Base-by-base conservation (phyloP, 1,284 basidiomycete species). In the Schizophyllum amplum region DNA sequence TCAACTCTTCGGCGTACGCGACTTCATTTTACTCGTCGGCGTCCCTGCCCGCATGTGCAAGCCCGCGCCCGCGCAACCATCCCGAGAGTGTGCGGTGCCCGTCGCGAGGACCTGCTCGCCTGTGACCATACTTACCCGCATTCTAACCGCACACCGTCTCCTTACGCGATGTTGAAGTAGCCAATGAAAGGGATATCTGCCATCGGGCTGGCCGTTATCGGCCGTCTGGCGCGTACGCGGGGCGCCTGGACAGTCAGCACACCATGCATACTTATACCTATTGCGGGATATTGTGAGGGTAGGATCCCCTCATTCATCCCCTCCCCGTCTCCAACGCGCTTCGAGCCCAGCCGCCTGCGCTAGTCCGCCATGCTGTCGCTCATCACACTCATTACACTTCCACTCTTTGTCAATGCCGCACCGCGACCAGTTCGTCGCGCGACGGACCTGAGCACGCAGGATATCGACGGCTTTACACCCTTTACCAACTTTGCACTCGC, bases 401-500 rank as follows among this genome's bases (percentile, higher is more conserved):
- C 52, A 52, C 42, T 57, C 54, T 50, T 59, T 59, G 55, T 57
- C 21, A 60, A 55, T 17, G 67, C 61, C 13, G 64, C 68, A 26
- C 13, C 65, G 3, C 54, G 65, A 17, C 53, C 57, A 54, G 59
- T 60, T 51, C 65, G 69, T 21, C 72, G 70, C 62, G 62, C 59
- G 53, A 77, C 80, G 55, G 72, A 74, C 1, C 58, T 74, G 0
- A 66, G 84, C 47, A 67, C 71, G 6, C 52, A 69, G 1, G 47
- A 72, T 9, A 74, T 86, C 49, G 60, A 69, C 2, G 55, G 72
- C 1, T 85, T 77, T 69, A 77, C 68, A 50, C 76, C 81, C 0
- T 86, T 75, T 66, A 76, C 80, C 0, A 72, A 69, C 64, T 86
- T 78, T 62, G 82, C 84, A 1, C 75, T 75, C 53, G 72, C 82